Evolutionary conservation across 2,329 filamentous ascomycete species (phyloP).

Genomic region (Penicillium psychrosexuale): DNA sequence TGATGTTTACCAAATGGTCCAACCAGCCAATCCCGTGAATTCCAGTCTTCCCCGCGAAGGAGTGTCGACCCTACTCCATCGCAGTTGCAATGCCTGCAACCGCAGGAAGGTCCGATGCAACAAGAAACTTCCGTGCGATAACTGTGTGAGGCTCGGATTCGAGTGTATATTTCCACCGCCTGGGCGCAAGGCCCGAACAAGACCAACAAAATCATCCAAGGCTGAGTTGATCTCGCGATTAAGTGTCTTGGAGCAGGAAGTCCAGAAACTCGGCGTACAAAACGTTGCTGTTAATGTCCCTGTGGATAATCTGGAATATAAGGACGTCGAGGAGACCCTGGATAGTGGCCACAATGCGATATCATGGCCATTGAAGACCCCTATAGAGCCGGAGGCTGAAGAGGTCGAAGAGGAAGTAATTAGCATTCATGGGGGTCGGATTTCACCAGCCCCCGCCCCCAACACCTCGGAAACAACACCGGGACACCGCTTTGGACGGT

Average conservation of each 20-base stretch:
- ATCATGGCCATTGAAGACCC: too few relatives aligned
- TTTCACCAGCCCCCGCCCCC: too few relatives aligned
- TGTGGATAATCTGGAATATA: neutral
- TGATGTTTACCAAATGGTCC: too few relatives aligned
- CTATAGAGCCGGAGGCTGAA: neutral
- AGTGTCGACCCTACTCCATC: too few relatives aligned
- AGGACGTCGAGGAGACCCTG: neutral
- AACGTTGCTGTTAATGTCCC: neutral
- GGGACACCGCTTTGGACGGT: too few relatives aligned
- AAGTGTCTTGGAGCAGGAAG: neutral
- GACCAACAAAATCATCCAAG: neutral
- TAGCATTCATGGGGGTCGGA: neutral
- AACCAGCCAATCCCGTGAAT: too few relatives aligned
- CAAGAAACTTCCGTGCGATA: neutral
- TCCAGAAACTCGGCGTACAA: neutral
- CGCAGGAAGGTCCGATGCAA: neutral
- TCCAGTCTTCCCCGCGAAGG: too few relatives aligned
- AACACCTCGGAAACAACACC: too few relatives aligned
- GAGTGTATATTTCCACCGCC: neutral
- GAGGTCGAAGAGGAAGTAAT: neutral
- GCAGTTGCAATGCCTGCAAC: neutral
- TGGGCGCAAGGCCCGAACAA: neutral
- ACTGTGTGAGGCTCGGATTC: neutral
- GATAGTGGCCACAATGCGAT: neutral
- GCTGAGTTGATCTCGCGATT: neutral